These are phyloP conservation scores for Fusarium avenaceum DNA, from an alignment of 2,329 filamentous ascomycete genomes.

Conservation along the genomic window DNA sequence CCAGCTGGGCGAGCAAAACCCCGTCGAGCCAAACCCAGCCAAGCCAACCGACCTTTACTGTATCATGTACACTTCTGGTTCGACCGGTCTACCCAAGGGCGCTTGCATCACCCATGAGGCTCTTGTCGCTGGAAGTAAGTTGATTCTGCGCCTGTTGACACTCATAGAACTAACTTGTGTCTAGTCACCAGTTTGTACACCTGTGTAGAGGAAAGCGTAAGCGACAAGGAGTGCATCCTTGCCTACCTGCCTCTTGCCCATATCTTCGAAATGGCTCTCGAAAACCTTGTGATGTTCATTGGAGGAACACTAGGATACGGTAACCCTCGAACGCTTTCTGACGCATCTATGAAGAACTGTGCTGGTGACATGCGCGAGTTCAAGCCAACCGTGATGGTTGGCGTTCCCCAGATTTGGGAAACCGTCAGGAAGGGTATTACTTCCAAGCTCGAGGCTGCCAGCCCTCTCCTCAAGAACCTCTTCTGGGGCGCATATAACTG, in stretches of 20 bases:
- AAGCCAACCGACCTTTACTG: constrained; percentile 84
- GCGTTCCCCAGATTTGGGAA: constrained; percentile 97
- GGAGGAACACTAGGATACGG: constrained; percentile 95
- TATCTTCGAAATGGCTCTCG: constrained; percentile 96
- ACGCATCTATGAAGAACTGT: constrained; percentile 88
- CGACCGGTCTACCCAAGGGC: constrained; percentile 90
- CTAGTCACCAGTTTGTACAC: constrained; percentile 82
- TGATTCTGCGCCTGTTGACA: constrained; percentile 46
- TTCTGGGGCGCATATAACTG: constrained; percentile 78
- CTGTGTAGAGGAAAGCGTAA: constrained; percentile 83
- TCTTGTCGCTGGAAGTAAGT: constrained; percentile 77
- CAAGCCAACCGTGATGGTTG: constrained; percentile 88
- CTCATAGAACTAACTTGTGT: constrained; percentile 33
- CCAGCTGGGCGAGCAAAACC: constrained; percentile 74
- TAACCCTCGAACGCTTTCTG: constrained; percentile 88
- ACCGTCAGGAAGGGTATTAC: constrained; percentile 96
- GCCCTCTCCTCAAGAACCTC: constrained; percentile 77
- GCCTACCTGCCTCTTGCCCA: constrained; percentile 95
- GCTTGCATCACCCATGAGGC: constrained; percentile 85
- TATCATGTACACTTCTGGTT: constrained; percentile 89
- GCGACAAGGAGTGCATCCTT: constrained; percentile 82
- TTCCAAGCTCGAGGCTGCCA: constrained; percentile 79
- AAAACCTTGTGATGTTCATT: constrained; percentile 90
- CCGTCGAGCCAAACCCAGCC: constrained; percentile 78
- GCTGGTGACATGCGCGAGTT: constrained; percentile 95